Base-by-base conservation (phyloP, 768 basidiomycete genomes). In the Hericium coralloides region DNA sequence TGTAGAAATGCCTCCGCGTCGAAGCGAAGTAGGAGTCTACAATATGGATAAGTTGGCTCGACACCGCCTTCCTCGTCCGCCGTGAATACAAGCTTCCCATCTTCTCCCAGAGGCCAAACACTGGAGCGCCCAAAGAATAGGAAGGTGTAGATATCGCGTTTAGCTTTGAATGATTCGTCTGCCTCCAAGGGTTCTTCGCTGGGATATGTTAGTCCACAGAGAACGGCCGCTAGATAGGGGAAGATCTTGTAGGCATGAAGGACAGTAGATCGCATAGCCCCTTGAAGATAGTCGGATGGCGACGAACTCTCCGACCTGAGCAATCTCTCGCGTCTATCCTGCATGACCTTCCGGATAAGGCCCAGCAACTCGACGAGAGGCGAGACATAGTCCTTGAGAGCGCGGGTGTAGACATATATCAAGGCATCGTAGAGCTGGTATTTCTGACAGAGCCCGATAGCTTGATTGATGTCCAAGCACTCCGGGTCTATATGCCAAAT, bases 401-500 rank as follows among this genome's bases (percentile, higher is more conserved):
- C 92, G 49, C 87, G 81, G 10, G 88, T 95, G 69, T 95, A 95
- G 38, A 98, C 85, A 68, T 97, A 95, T 57, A 95, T 87, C 57
- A 98, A 79, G 0, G 95, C 94, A 64, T 98, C 95, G 73, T 92
- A 97, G 4, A 98, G 81, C 25, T 79, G 79, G 65, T 93, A 80
- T 57, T 72, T 78, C 68, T 92, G 87, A 65, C 97, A 99, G 4
- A 99, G 77, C 23, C 70, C 78, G 61, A 98, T 88, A 4, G 88
- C 87, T 71, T 98, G 95, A 65, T 98, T 90, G 71, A 98, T 85
- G 66, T 99, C 97, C 58, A 99, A 73, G 63, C 86, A 91, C 2
- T 81, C 73, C 1, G 95, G 93, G 63, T 97, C 91, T 61, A 98
- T 92, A 67, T 95, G 92, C 93, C 94, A 98, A 55, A 99, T 95